These are phyloP conservation scores for Penicillium corylophilum DNA, from an alignment of 2,329 filamentous ascomycete genomes.

Conservation along the genomic window DNA sequence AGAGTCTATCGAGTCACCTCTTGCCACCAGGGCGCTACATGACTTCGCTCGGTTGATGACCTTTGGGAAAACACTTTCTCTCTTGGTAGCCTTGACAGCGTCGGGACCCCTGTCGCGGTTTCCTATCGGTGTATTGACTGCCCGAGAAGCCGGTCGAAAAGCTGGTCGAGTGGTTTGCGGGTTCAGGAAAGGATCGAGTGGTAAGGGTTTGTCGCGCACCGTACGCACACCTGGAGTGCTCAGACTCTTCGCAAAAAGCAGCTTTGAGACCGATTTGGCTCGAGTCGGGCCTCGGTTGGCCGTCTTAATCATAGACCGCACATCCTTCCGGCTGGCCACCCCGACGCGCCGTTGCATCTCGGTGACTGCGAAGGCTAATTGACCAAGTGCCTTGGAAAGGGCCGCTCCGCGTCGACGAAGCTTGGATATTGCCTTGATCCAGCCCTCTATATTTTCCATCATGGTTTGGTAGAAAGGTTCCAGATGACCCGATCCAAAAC, in stretches of 20 bases:
- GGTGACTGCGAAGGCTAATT: constrained; percentile 72
- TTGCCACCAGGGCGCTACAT: constrained; percentile 20
- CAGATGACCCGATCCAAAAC: constrained; percentile 59
- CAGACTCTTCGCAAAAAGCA: constrained; percentile 23
- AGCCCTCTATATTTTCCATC: constrained; percentile 89
- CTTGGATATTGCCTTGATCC: constrained; percentile 76
- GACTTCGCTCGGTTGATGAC: constrained; percentile 22
- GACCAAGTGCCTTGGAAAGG: constrained; percentile 67
- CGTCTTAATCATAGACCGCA: constrained; percentile 24
- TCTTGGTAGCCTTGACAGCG: constrained; percentile 11
- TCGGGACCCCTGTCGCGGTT: constrained; percentile 20
- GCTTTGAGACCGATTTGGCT: constrained; percentile 24
- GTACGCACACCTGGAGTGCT: constrained; percentile 4
- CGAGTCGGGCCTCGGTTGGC: constrained; percentile 10
- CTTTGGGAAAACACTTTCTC: constrained; percentile 11
- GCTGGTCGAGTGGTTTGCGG: constrained; percentile 12
- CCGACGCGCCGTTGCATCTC: constrained; percentile 86
- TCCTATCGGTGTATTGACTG: constrained; percentile 5
- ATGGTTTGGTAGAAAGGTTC: constrained; percentile 81
- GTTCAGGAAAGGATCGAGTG: constrained; percentile 25
- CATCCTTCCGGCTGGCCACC: constrained; percentile 71
- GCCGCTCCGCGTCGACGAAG: constrained; percentile 71
- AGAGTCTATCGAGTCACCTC: neutral
- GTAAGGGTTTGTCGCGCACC: constrained; percentile 31
- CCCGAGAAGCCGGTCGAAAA: constrained; percentile 2